Percentiles rank a stretch among this genome's conserved stretches.
These are phyloP conservation scores for Cladorrhinum samala DNA, from an alignment of 495 filamentous ascomycete genomes.

Conservation along the genomic window DNA sequence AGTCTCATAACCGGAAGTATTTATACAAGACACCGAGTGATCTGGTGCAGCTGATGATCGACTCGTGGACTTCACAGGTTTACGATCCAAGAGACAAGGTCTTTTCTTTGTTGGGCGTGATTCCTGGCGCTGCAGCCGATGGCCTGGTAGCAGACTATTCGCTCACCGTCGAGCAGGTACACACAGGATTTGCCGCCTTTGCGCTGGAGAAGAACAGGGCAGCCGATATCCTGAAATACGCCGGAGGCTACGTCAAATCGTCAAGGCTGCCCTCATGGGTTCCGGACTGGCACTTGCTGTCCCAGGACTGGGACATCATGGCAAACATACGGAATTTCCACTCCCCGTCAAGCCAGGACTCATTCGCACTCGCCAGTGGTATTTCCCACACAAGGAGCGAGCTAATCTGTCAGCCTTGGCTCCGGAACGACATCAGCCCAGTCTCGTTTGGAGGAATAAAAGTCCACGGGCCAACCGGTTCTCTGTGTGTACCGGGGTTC, in stretches of 20 bases:
- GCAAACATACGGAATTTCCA: slow-evolving; percentile 4
- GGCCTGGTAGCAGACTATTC: slow-evolving; percentile 20
- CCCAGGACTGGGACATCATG: slow-evolving; percentile 14
- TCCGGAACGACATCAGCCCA: neutral
- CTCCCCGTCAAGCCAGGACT: neutral
- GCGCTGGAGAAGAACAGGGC: slow-evolving; percentile 8
- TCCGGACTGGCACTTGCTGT: slow-evolving; percentile 16
- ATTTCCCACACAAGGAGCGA: neutral
- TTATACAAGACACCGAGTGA: slow-evolving; percentile 14
- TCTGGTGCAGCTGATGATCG: slow-evolving; percentile 16
- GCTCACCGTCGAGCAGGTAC: slow-evolving; percentile 15
- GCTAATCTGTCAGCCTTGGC: neutral
- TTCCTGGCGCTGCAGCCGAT: slow-evolving; percentile 12
- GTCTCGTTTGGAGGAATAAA: neutral
- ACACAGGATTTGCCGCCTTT: slow-evolving; percentile 16
- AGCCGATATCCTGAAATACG: slow-evolving; percentile 13
- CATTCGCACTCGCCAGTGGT: neutral
- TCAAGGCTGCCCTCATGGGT: slow-evolving; percentile 19
- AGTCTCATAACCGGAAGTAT: slow-evolving; percentile 6
- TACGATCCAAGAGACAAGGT: slow-evolving; percentile 26
- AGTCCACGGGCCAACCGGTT: slow-evolving; percentile 11
- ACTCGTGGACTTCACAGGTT: slow-evolving; percentile 16
- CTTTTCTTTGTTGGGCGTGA: slow-evolving; percentile 23
- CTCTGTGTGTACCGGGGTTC: slow-evolving; percentile 8
- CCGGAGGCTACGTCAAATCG: slow-evolving; percentile 11